Base-by-base conservation (phyloP, 768 basidiomycete genomes). In the Tulasnella sp. region DNA sequence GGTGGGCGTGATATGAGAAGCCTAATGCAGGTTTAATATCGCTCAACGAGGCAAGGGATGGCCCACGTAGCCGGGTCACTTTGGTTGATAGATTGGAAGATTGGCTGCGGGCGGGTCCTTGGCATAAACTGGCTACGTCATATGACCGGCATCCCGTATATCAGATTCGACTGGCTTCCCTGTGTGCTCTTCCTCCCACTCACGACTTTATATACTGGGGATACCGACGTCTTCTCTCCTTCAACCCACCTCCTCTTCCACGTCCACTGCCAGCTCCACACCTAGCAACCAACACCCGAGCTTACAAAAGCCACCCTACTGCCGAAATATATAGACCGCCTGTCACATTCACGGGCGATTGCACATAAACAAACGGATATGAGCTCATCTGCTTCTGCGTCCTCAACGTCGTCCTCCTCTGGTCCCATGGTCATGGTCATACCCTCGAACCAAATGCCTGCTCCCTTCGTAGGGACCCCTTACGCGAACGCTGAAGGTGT, bases 381-480 rank as follows among this genome's bases (percentile, higher is more conserved):
- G 52, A 41, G 23, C 32, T 38, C 52, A 38, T 19, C 52, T 24
- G 52, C 52, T 13, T 8, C 51, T 13, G 29, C 27, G 30, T 34
- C 51, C 23, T 34, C 13, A 53, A 15, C 29, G 32, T 5, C 24
- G 29, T 32, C 51, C 3, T 32, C 32, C 3, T 42, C 52, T 23
- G 38, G 26, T 34, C 42, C 52, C 32, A 41, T 38, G 32, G 38
- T 24, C 32, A 53, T 53, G 52, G 7, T 7, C 34, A 48, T 48
- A 5, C 47, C 47, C 11, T 48, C 47, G 21, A n/a, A 48, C n/a
- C 21, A 48, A 29, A 48, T 48, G 47, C 47, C 47, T 7, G 47
- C 47, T 7, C 55, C 55, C 30, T 43, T 56, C 43, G 42, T 56
- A 19, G 55, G 55, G 24, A 56, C 55, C 23, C 55, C 55, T 19